phyloP scores from a whole-genome alignment of 257 asterid genomes.

The Fraxinus americana region DNA sequence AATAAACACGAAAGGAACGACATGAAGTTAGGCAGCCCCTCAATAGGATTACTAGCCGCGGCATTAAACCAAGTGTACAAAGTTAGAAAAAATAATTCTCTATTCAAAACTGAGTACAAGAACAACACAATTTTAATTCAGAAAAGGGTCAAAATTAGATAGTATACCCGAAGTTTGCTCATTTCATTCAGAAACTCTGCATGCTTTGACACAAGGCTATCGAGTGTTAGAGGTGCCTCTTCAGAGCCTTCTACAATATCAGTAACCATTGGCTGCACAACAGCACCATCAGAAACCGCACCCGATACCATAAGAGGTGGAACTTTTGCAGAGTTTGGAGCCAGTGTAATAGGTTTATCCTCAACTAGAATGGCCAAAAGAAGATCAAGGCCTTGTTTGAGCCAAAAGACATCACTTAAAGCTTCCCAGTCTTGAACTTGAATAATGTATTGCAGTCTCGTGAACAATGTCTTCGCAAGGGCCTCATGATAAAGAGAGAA shows the following conservation, averaged over 20 bases:
- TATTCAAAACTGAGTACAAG: background rate
- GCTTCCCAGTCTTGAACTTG: constrained; percentile 99
- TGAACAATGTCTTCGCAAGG: constrained; percentile 87
- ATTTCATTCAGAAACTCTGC: constrained; percentile 76
- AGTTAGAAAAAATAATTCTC: too few relatives aligned
- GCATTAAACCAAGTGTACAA: too few relatives aligned
- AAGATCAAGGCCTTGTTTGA: constrained; percentile 99
- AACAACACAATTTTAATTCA: constrained; percentile 11
- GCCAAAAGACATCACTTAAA: constrained; percentile 96
- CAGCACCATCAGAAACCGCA: constrained; percentile 53
- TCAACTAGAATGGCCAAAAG: constrained; percentile 93
- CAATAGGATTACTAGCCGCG: too few relatives aligned
- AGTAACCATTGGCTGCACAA: constrained; percentile 76
- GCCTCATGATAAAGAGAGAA: constrained; percentile 88
- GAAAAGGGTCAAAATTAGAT: constrained; percentile 8
- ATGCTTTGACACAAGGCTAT: constrained; percentile 75
- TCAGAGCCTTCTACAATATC: constrained; percentile 79
- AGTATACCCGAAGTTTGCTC: constrained; percentile 88
- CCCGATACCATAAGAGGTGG: constrained; percentile 66
- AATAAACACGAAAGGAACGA: too few relatives aligned
- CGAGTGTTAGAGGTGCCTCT: constrained; percentile 86
- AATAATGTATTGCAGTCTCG: constrained; percentile 89
- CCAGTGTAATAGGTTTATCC: constrained; percentile 89
- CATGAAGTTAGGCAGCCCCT: too few relatives aligned
- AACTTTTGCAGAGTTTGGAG: constrained; percentile 96